Conservation (phyloP, 2,329 filamentous ascomycete genomes). For the Dactylonectria estremocensis region DNA sequence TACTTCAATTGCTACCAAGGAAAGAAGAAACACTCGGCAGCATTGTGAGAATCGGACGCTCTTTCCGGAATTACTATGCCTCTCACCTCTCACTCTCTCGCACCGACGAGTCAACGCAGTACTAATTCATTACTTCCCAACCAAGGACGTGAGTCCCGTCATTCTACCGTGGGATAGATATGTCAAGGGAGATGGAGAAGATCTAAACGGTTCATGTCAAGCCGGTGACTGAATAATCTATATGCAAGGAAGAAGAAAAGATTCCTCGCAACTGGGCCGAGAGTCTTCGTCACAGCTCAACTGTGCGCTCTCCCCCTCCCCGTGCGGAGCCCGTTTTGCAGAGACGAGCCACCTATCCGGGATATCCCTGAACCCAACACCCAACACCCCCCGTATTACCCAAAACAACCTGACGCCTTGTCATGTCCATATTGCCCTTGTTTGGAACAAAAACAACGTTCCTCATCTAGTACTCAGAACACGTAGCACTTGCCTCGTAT, state of each 20-base stretch:
- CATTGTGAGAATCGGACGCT: no score
- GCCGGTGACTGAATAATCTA: neutral
- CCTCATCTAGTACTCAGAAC: neutral
- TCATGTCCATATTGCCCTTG: constrained; percentile 9
- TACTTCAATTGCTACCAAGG: no score
- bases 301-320: neutral
- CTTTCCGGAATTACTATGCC: neutral
- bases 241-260: neutral
- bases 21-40: neutral
- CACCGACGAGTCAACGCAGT: no score
- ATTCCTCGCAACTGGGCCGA: neutral
- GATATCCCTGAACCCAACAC: constrained; percentile 1
- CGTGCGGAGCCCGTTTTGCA: neutral
- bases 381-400: neutral
- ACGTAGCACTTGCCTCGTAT: neutral
- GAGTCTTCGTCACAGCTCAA: neutral
- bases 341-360: neutral
- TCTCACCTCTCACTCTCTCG: neutral
- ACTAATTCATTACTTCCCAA: no score
- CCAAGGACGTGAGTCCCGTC: no score
- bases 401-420: constrained; percentile 35
- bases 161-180: no score
- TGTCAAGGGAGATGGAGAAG: neutral
- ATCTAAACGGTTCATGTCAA: neutral
- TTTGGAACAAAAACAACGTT: neutral